A percentile compares a stretch with the other conserved stretches of the same genome.
Conservation (phyloP, 345 rosid species). For the Hevea brasiliensis region DNA sequence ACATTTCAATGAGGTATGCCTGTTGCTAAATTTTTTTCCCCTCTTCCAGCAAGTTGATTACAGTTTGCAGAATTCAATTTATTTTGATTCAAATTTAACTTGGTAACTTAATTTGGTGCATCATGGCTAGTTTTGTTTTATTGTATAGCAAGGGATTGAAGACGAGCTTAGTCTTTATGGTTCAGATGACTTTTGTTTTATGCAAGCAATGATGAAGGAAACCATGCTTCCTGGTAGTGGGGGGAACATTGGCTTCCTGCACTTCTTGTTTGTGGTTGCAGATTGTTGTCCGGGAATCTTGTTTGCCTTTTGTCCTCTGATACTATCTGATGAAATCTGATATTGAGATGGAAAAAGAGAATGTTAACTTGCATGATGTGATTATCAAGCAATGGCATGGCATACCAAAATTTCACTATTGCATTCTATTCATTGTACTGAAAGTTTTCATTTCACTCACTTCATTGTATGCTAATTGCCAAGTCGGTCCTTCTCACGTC, state of each 20-base stretch:
- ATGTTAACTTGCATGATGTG: background rate
- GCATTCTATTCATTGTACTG: background rate
- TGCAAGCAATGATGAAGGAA: background rate
- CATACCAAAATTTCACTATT: background rate
- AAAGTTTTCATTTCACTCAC: background rate
- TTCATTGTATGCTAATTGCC: background rate
- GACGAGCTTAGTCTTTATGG: background rate
- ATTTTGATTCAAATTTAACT: background rate
- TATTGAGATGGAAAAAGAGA: background rate
- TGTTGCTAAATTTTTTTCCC: background rate
- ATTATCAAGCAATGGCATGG: too few relatives aligned
- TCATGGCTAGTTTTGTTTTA: background rate
- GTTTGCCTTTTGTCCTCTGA: background rate
- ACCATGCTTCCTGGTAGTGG: background rate
- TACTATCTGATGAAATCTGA: background rate
- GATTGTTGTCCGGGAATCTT: background rate
- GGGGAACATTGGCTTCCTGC: background rate
- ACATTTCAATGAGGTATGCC: constrained; percentile 24
- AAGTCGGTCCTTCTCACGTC: background rate
- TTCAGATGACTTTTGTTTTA: background rate
- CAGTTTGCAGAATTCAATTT: background rate
- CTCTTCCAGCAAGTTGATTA: background rate
- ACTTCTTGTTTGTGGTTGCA: too few relatives aligned
- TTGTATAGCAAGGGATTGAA: constrained; percentile 5
- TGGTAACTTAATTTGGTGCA: background rate